Conservation (phyloP, 805 yeast genomes). For the Monosporozyma aerobia region DNA sequence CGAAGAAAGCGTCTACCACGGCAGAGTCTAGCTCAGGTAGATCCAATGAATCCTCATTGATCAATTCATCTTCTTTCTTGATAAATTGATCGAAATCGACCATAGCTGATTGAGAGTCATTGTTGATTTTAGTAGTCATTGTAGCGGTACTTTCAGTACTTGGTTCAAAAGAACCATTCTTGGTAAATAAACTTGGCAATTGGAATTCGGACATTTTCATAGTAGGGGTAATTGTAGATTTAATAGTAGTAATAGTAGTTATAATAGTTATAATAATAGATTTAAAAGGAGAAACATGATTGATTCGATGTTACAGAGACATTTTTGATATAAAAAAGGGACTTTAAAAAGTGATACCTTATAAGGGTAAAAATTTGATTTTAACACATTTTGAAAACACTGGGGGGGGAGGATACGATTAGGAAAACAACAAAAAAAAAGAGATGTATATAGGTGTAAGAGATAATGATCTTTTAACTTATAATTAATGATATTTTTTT, state of each 20-base stretch:
- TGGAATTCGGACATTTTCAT: slow-evolving; percentile 11
- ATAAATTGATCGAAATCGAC: slow-evolving; percentile 21
- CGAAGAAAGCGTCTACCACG: slow-evolving; percentile 48
- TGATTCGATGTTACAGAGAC: background rate
- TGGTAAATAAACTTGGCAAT: slow-evolving; percentile 10
- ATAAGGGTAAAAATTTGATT: background rate
- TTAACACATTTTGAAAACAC: background rate
- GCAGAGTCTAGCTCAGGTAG: slow-evolving; percentile 42
- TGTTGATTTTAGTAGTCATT: background rate
- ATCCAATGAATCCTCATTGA: background rate
- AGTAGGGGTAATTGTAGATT: background rate
- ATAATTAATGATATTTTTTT: background rate
- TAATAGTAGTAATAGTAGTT: background rate
- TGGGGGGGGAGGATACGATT: background rate
- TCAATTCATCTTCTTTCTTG: slow-evolving; percentile 5
- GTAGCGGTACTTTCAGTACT: background rate
- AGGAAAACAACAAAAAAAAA: background rate
- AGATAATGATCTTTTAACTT: background rate
- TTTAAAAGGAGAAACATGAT: background rate
- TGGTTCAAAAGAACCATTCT: slow-evolving; percentile 5
- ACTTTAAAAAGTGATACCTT: background rate
- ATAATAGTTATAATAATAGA: background rate
- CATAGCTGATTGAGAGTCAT: slow-evolving; percentile 14
- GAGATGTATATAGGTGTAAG: background rate
- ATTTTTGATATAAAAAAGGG: background rate